Conservation (phyloP, 257 asterid species). For the Eustoma russellianum region DNA sequence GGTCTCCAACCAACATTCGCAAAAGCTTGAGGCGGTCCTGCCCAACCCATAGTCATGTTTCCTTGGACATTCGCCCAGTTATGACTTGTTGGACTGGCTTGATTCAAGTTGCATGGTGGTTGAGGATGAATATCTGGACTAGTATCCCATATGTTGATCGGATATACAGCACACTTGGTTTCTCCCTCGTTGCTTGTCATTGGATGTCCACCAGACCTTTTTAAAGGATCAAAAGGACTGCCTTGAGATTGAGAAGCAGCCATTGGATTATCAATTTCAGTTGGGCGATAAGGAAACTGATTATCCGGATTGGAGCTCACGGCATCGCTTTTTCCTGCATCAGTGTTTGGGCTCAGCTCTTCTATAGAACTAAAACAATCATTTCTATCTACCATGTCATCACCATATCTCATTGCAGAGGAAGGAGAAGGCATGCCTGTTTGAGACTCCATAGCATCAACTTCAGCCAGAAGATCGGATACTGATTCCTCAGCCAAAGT, state of each 20-base stretch:
- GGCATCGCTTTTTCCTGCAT: constrained; percentile 39
- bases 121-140: constrained; percentile 45
- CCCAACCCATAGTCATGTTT: constrained; percentile 59
- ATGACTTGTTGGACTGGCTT: constrained; percentile 23
- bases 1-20: constrained; percentile 43
- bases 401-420: constrained; percentile 28
- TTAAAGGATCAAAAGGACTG: constrained; percentile 39
- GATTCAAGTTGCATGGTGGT: constrained; percentile 26
- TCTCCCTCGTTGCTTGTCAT: constrained; percentile 80
- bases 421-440: constrained; percentile 43
- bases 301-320: constrained; percentile 27
- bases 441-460: constrained; percentile 43
- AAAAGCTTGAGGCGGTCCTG: constrained; percentile 57
- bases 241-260: constrained; percentile 19
- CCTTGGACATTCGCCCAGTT: constrained; percentile 59
- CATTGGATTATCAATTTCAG: constrained; percentile 17
- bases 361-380: constrained; percentile 41
- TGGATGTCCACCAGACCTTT: constrained; percentile 52
- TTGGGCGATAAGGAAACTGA: constrained; percentile 22
- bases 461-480: constrained; percentile 47
- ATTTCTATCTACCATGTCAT: constrained; percentile 25
- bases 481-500: constrained; percentile 46
- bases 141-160: constrained; percentile 26
- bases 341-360: constrained; percentile 30
- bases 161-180: constrained; percentile 32